Conservation (phyloP, 1,284 basidiomycete genomes). For the Apiotrichum sp. region DNA sequence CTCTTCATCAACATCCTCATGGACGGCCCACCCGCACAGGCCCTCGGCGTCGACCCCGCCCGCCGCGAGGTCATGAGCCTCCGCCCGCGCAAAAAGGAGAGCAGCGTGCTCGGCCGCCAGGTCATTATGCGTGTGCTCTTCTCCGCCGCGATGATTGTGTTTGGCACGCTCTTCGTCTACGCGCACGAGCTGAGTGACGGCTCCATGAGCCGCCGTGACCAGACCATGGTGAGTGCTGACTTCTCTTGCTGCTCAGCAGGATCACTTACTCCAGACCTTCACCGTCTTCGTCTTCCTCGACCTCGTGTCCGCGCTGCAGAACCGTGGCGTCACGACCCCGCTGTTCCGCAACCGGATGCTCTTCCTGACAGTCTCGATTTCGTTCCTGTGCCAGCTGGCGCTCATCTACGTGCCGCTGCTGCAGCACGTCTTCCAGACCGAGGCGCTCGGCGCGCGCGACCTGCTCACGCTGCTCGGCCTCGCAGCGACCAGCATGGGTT, state of each 20-base stretch:
- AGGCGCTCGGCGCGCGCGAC: conserved; percentile 64
- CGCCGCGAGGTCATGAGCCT: conserved; percentile 82
- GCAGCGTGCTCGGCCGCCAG: conserved; percentile 70
- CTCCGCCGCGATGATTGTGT: conserved; percentile 81
- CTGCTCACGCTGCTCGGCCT: conserved; percentile 66
- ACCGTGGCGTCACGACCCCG: conserved; percentile 77
- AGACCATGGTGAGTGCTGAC: conserved; percentile 73
- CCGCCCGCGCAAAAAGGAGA: conserved; percentile 82
- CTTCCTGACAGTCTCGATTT: conserved; percentile 74
- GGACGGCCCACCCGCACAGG: conserved; percentile 97
- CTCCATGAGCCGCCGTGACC: conserved; percentile 72
- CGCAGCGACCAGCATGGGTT: conserved; percentile 59
- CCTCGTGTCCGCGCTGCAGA: conserved; percentile 88
- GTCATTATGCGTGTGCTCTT: conserved; percentile 77
- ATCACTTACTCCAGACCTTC: conserved; percentile 56
- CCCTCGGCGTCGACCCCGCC: conserved; percentile 92
- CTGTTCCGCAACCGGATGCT: conserved; percentile 82
- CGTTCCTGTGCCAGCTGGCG: conserved; percentile 72
- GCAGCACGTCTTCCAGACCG: conserved; percentile 91
- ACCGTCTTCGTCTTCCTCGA: conserved; percentile 96
- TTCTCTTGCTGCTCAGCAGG: neutral
- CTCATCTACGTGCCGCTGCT: conserved; percentile 86
- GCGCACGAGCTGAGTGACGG: conserved; percentile 74
- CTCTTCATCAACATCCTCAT: conserved; percentile 98
- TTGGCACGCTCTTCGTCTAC: conserved; percentile 84